phyloP scores from a whole-genome alignment of 2,329 filamentous ascomycete genomes.

The Microsporum ferrugineum region DNA sequence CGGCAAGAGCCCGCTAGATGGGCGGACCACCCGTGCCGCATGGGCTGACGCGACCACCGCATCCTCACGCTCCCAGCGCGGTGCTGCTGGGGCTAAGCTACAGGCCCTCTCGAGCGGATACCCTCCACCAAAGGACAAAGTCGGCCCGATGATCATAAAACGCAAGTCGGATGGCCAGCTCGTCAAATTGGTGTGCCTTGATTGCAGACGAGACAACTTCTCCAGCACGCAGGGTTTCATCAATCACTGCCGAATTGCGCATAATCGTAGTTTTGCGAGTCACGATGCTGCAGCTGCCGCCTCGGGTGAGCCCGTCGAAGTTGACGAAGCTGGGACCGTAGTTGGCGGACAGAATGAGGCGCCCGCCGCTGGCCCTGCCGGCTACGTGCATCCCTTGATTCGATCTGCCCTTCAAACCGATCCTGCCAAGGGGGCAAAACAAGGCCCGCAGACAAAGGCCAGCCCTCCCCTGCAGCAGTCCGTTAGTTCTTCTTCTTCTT shows the following conservation, averaged over 20 bases:
- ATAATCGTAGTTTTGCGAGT: conserved; percentile 85
- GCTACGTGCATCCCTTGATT: conserved; percentile 53
- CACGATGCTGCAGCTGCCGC: conserved; percentile 87
- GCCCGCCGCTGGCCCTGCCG: conserved; percentile 28
- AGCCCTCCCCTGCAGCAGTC: conserved; percentile 17
- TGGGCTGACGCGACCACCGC: conserved; percentile 47
- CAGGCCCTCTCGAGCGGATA: conserved; percentile 61
- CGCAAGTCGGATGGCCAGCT: conserved; percentile 69
- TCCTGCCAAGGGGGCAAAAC: conserved; percentile 17
- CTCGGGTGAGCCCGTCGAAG: conserved; percentile 72
- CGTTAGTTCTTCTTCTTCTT: neutral
- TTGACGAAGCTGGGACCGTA: conserved; percentile 46
- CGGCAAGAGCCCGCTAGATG: conserved; percentile 47
- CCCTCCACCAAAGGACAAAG: conserved; percentile 64
- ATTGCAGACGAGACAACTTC: conserved; percentile 83
- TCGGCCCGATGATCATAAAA: conserved; percentile 71
- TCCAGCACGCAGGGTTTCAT: conserved; percentile 98
- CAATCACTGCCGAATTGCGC: conserved; percentile 95
- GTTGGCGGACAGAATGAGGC: conserved; percentile 30
- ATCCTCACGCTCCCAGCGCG: conserved; percentile 48
- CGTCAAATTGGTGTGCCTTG: conserved; percentile 81
- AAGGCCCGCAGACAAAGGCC: neutral
- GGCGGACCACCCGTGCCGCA: conserved; percentile 68
- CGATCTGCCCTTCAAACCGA: conserved; percentile 42
- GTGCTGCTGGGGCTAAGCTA: conserved; percentile 51